A percentile compares a stretch with the other conserved stretches of the same genome.
These are phyloP conservation scores for Cladosporium sp. DNA, from an alignment of 2,329 filamentous ascomycete species.

Conservation along the genomic window DNA sequence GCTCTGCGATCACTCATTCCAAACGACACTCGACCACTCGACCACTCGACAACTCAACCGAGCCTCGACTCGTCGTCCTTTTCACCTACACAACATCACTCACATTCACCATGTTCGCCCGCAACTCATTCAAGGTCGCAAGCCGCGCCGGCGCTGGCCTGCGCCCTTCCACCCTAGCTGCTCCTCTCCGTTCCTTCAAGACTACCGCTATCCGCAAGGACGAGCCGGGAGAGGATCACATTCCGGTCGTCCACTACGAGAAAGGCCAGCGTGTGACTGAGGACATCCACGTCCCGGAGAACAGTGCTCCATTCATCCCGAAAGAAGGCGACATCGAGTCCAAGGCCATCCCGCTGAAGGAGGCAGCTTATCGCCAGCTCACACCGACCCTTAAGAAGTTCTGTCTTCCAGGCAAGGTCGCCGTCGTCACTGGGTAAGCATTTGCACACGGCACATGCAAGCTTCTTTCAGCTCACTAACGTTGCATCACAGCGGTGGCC, in stretches of 20 bases:
- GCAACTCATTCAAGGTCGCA: slow-evolving; percentile 11
- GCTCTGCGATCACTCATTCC: neutral
- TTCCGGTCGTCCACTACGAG: slow-evolving; percentile 30
- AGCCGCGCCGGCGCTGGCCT: slow-evolving; percentile 7
- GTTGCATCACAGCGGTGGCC: slow-evolving; percentile 56
- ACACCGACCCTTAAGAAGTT: slow-evolving; percentile 66
- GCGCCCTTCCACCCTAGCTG: slow-evolving; percentile 9
- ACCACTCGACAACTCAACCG: neutral
- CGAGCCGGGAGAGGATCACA: slow-evolving; percentile 19
- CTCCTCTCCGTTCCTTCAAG: slow-evolving; percentile 19
- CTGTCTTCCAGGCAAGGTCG: slow-evolving; percentile 65
- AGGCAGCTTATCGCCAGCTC: slow-evolving; percentile 46
- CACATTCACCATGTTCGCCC: slow-evolving; percentile 17
- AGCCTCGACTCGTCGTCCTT: neutral
- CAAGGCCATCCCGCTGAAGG: slow-evolving; percentile 28
- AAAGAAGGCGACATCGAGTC: slow-evolving; percentile 30
- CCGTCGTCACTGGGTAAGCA: slow-evolving; percentile 66
- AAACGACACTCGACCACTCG: neutral
- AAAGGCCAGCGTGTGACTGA: slow-evolving; percentile 30
- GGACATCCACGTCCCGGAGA: slow-evolving; percentile 23
- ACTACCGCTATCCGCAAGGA: slow-evolving; percentile 18
- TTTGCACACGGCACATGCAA: neutral
- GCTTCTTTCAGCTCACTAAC: slow-evolving; percentile 24
- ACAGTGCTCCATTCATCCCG: slow-evolving; percentile 28
- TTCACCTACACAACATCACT: neutral